Percentiles rank a stretch among this genome's conserved stretches.
Evolutionary conservation across 192 early-diverging fungal species (phyloP).

Genomic region (Backusella mclennaniae): DNA sequence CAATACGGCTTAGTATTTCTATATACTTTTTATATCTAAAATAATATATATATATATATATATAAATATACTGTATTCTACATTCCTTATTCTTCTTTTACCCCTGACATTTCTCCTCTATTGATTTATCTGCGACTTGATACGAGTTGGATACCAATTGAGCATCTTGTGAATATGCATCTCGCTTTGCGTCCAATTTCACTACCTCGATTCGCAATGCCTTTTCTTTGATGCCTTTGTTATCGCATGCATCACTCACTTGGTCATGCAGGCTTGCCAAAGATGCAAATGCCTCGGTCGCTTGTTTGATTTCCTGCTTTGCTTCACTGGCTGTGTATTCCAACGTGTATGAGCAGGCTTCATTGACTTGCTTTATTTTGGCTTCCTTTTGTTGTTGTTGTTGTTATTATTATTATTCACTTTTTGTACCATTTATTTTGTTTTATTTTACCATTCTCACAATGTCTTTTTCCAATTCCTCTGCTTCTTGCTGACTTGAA

Average conservation of each 20-base stretch:
- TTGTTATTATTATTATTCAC: neutral
- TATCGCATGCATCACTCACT: neutral
- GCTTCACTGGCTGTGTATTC: neutral
- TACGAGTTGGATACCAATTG: neutral
- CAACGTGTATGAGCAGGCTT: neutral
- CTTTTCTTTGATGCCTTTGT: neutral
- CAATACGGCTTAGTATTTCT: neutral
- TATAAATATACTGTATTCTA: neutral
- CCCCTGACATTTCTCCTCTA: neutral
- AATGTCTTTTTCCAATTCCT: neutral
- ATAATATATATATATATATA: no score
- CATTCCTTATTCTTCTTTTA: neutral
- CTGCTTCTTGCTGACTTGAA: neutral
- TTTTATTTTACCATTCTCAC: neutral
- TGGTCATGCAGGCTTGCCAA: neutral
- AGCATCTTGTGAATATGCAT: neutral
- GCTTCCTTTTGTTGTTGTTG: neutral
- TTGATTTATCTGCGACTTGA: neutral
- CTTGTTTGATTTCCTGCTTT: neutral
- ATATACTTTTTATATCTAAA: neutral
- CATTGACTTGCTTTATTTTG: neutral
- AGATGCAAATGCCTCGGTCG: neutral
- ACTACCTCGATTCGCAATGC: neutral
- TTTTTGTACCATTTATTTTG: no score
- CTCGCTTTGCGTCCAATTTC: neutral